Evolutionary conservation across 352 stramenopile species (phyloP), one percentile per base, ranked within the genome.

Genomic region (Achlya hypogyna): DNA sequence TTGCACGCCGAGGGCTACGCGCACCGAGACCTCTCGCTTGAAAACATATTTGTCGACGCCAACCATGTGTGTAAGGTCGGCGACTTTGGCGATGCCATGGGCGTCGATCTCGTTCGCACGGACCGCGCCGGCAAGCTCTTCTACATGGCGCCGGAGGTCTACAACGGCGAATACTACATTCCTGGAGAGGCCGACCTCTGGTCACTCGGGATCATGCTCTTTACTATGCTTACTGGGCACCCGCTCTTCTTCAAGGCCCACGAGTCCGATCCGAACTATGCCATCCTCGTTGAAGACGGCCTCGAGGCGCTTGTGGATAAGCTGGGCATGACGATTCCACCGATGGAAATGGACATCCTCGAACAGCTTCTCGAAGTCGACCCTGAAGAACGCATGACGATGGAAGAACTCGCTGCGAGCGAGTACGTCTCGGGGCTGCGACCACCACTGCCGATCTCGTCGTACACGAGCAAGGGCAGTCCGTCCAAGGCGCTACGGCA

Each of bases 191-290:
- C 87, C 0, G 79, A 90, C 53, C 47, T 88, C 8, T 71, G 77
- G 25, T 72, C 64, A 12, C 64, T 72, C 9, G 68, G 68, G 23
- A 71, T 72, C 51, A 65, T 72, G 29, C 51, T 72, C 5, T 72
- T 72, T 54, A 72, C 69, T 20, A 70, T 72, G 60, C 14, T 72
- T 20, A 72, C 68, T 53, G 68, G 68, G 18, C 45, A 51, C 16
- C 68, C 68, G 25, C 22, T 67, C 4, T 67, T 67, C 32, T 58
- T 58, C n/a, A 67, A 67, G 51, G 83, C 85, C 18, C 81, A 92
- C 56, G 80, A 92, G 54, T 82, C 79, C 1, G 85, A 94, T 62
- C 76, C 51, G 78, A 84, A 62, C 83, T 82, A 25, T 91, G 91
- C 72, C 80, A 92, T 83, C 6, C 65, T 89, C 14, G 60, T 74